Base-by-base conservation (phyloP, 257 asterid species). In the Rehmannia glutinosa region DNA sequence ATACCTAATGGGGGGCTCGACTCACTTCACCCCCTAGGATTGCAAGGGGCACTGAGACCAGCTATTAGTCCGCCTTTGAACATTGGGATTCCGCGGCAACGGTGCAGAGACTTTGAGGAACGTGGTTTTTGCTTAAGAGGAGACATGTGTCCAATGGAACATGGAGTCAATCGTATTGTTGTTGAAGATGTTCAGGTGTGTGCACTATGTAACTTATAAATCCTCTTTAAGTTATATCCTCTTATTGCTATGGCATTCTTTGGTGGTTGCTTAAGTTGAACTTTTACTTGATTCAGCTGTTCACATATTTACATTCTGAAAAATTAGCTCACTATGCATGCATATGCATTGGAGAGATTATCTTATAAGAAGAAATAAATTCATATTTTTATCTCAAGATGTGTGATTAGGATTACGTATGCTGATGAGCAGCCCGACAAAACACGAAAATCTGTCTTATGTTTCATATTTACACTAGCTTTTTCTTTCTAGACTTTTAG, bases 121-220 rank as follows among this genome's bases (percentile, higher is more conserved):
- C 98, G 95, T 68, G 99, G 99, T 42, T 94, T 91, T 89, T 94
- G 99, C 81, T 77, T 94, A 75, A 89, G 99, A 81, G 99, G 99
- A 42, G 97, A 90, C 74, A 93, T 93, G 92, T 93, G 99, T 75
- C 97, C 96, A 0, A 85, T 93, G 99, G 97, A 93, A 80, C 99
- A 93, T 76, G 99, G 99, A 41, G 81, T 94, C 53, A 89, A 94
- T 74, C 99, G 96, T 53, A 94, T 94, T 72, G 96, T 94, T 80
- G 78, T 94, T 74, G 99, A 94, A 71, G 99, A 94, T 81, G 99
- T 93, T 73, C 99, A 93, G 99, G 99, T 93, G 70, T 68, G 80
- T 66, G 23, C 53, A 64, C 60, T 45, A 3, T n/a, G 19, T n/a
- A 65, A 30, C 47, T 71, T 13, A 28, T 36, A 30, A 32, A 9